Conservation (phyloP, 2,329 filamentous ascomycete genomes). For the Beauveria brongniartii region DNA sequence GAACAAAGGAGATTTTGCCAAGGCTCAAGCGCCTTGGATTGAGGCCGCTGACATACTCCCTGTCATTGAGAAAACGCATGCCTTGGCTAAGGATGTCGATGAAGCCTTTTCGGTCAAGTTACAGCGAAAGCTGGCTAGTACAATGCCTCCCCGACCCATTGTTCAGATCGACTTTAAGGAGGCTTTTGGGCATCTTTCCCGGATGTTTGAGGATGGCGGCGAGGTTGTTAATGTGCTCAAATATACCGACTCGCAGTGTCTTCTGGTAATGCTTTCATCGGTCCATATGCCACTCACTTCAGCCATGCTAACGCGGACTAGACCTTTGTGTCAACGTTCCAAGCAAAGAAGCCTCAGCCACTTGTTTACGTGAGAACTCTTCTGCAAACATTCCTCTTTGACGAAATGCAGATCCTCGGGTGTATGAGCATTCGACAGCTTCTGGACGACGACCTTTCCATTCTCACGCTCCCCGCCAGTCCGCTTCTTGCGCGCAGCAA, state of each 20-base stretch:
- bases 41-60: slow-evolving; percentile 43
- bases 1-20: slow-evolving; percentile 36
- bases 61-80: slow-evolving; percentile 50
- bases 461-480: slow-evolving; percentile 65
- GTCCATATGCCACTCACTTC: background rate
- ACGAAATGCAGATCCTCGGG: slow-evolving; percentile 61
- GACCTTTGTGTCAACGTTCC: slow-evolving; percentile 67
- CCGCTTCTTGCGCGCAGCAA: slow-evolving; percentile 64
- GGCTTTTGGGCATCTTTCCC: slow-evolving; percentile 60
- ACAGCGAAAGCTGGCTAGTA: slow-evolving; percentile 85
- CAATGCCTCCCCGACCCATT: slow-evolving; percentile 85
- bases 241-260: slow-evolving; percentile 59
- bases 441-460: slow-evolving; percentile 72
- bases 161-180: slow-evolving; percentile 67
- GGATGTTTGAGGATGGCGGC: slow-evolving; percentile 63
- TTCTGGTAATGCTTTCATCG: slow-evolving; percentile 47
- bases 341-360: slow-evolving; percentile 73
- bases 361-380: slow-evolving; percentile 76
- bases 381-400: slow-evolving; percentile 67
- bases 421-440: slow-evolving; percentile 63
- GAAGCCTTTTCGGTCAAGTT: slow-evolving; percentile 86
- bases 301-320: slow-evolving; percentile 23
- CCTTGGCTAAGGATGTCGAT: slow-evolving; percentile 56
- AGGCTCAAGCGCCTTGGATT: slow-evolving; percentile 43
- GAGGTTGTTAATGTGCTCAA: slow-evolving; percentile 61